Evolutionary conservation across 2,329 filamentous ascomycete genomes (phyloP), one percentile per base, ranked within the genome.

Genomic region (Xylariaceae sp.): DNA sequence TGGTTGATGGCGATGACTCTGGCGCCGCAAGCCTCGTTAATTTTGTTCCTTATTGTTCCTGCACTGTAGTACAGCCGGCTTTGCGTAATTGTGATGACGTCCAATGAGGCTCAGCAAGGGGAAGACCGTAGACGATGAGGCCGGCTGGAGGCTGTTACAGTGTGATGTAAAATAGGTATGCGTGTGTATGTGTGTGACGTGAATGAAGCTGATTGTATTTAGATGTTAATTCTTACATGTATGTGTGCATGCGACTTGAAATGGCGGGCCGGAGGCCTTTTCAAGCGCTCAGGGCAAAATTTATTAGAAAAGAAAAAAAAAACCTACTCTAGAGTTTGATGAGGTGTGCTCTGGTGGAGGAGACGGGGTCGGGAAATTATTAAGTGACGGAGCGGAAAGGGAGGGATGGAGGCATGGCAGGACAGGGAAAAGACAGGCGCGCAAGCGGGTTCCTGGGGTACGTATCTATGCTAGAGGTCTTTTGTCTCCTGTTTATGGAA

Each of bases 331-430:
- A n/a, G 45, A 60, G 51, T 56, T 60, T 60, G 60, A 60, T 60
- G 60, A 60, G 60, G 60, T 62, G 60, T 58, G 60, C 60, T 56
- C 57, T 64, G 51, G 63, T 60, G 65, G 57, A 63, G 59, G 55
- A 66, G 51, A 63, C 54, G 64, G 64, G 65, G 65, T 64, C 65
- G 65, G 65, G 66, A 66, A 66, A 66, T 67, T 68, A 67, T 67
- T 64, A 67, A 57, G 65, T 65, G 62, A 66, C 61, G 64, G 65
- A 62, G 62, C 61, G 60, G 61, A 65, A 64, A 52, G 60, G 64
- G 65, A 65, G 64, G 64, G 64, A 65, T 66, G 61, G 60, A 64
- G 61, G 64, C 61, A 65, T 65, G 63, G 63, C 60, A 56, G 58
- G 63, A 58, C 61, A 65, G 61, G 61, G 64, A 67, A 66, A 48